Conservation (phyloP, 371 early-diverging fungal genomes). For the Lichtheimia hyalospora region DNA sequence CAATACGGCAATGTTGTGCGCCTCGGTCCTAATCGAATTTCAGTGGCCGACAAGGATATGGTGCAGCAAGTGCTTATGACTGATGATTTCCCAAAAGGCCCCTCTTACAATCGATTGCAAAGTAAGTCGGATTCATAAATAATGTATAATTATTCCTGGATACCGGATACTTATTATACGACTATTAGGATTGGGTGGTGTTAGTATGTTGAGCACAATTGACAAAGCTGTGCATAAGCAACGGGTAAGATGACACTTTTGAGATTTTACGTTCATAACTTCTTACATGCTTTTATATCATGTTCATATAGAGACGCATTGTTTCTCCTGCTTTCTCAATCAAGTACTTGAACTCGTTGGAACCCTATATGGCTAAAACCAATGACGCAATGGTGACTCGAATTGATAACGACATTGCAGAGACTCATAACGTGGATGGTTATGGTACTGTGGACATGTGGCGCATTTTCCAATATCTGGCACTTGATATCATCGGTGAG, state of each 20-base stretch:
- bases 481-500: conserved; percentile 48
- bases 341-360: conserved; percentile 39
- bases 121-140: not conserved
- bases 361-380: conserved; percentile 25
- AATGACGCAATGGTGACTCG: conserved; percentile 19
- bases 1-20: conserved; percentile 26
- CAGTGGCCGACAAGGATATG: conserved; percentile 28
- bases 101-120: conserved; percentile 8
- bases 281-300: not conserved
- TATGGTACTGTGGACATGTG: conserved; percentile 33
- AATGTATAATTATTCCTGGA: not conserved
- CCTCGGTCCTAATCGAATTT: conserved; percentile 12
- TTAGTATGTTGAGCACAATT: conserved; percentile 26
- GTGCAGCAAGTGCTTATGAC: conserved; percentile 23
- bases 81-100: conserved; percentile 19
- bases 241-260: conserved; percentile 13
- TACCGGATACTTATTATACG: not conserved
- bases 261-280: not conserved
- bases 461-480: conserved; percentile 31
- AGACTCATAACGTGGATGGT: conserved; percentile 8
- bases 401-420: conserved; percentile 17
- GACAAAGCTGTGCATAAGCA: conserved; percentile 33
- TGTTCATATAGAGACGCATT: conserved; percentile 30
- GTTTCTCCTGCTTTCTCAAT: conserved; percentile 49
- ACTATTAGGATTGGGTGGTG: not conserved